Conservation (phyloP, 108 stramenopile species). For the Fragilaria radians region DNA sequence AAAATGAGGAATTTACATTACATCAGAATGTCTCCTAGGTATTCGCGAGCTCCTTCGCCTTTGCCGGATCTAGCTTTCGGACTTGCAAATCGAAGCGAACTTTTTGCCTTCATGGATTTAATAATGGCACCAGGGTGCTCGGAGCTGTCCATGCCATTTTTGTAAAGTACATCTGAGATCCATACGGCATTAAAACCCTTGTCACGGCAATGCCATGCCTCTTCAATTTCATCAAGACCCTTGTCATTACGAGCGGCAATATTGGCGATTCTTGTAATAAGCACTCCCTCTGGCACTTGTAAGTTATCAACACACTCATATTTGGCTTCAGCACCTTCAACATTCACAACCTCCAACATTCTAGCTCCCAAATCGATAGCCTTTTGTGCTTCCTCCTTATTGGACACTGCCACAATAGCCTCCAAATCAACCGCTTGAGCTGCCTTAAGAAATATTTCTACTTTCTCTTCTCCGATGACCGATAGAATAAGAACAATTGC, state of each 20-base stretch:
- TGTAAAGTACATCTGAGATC: constrained; percentile 82
- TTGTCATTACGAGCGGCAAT: constrained; percentile 56
- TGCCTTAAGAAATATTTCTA: constrained; percentile 30
- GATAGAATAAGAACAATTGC: constrained; percentile 45
- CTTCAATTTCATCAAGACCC: constrained; percentile 77
- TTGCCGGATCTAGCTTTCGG: constrained; percentile 73
- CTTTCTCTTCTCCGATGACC: constrained; percentile 43
- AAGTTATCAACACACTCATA: constrained; percentile 30
- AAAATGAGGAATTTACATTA: too few species aligned
- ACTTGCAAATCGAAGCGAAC: constrained; percentile 71
- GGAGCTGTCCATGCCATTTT: constrained; percentile 59
- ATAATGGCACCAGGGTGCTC: constrained; percentile 87
- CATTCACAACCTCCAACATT: constrained; percentile 46
- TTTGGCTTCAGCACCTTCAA: constrained; percentile 41
- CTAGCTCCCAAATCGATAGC: constrained; percentile 58
- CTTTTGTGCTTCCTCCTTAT: constrained; percentile 55
- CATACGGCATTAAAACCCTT: constrained; percentile 78
- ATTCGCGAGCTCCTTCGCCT: constrained; percentile 87
- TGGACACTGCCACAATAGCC: constrained; percentile 49
- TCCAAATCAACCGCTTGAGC: constrained; percentile 47
- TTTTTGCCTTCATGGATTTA: constrained; percentile 71
- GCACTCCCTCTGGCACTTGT: constrained; percentile 34
- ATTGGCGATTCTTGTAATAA: constrained; percentile 58
- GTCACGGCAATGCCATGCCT: constrained; percentile 80
- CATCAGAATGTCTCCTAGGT: constrained; percentile 89